Conservation (phyloP, 257 asterid species). For the Solanum ossicruentum region DNA sequence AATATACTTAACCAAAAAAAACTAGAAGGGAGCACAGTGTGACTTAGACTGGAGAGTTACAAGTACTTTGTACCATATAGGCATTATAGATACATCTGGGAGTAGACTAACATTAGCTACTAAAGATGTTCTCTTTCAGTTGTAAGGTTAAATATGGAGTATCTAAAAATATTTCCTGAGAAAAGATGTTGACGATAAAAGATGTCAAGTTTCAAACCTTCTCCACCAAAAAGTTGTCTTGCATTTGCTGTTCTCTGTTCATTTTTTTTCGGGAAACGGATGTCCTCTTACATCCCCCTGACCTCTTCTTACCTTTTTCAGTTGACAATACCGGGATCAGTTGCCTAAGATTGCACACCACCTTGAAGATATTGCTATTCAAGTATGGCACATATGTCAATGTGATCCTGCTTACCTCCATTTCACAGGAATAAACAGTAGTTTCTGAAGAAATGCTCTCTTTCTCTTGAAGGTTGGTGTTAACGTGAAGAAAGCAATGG, state of each 20-base stretch:
- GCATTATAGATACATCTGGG: neutral
- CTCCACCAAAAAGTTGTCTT: neutral
- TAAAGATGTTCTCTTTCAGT: neutral
- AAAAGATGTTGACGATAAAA: neutral
- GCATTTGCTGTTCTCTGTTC: neutral
- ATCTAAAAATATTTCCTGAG: neutral
- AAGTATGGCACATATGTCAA: neutral
- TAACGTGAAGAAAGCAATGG: conserved; percentile 20
- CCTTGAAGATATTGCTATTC: neutral
- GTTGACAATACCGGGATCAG: neutral
- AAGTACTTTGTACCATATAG: neutral
- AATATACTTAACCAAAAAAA: neutral
- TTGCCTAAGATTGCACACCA: neutral
- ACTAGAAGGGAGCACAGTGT: neutral
- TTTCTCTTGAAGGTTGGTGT: neutral
- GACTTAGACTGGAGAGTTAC: neutral
- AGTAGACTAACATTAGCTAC: neutral
- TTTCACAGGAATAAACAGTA: neutral
- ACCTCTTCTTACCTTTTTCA: neutral
- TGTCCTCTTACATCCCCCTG: neutral
- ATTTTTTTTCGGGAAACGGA: neutral
- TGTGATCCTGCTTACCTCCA: neutral
- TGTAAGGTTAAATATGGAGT: neutral
- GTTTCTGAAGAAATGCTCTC: neutral
- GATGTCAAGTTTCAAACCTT: neutral